Evolutionary conservation across 345 rosid genomes (phyloP).

Genomic region (Leavenworthia alabamica): DNA sequence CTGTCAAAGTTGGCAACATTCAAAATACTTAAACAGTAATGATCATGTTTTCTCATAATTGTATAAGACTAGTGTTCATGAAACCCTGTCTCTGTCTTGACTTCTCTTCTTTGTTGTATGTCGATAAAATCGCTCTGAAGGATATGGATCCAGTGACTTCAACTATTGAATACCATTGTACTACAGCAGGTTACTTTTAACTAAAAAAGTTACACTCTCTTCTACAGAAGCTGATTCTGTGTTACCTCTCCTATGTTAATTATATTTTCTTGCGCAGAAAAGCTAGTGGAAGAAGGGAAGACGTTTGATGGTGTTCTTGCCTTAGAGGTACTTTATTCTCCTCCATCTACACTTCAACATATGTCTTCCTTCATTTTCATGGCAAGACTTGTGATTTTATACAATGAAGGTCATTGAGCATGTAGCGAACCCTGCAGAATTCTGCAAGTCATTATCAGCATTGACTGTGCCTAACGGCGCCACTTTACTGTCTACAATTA

Average conservation of each 20-base stretch:
- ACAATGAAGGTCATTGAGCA: slow-evolving; percentile 79
- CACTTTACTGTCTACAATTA: slow-evolving; percentile 66
- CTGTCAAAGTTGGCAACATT: background rate
- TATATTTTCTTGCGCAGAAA: slow-evolving; percentile 43
- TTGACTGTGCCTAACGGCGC: slow-evolving; percentile 66
- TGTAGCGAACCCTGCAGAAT: slow-evolving; percentile 82
- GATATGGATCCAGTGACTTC: slow-evolving; percentile 74
- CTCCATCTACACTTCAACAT: background rate
- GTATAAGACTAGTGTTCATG: background rate
- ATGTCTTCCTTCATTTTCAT: slow-evolving; percentile 1
- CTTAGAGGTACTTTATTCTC: slow-evolving; percentile 49
- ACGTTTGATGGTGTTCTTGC: slow-evolving; percentile 81
- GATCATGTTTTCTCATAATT: background rate
- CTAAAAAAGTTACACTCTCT: background rate
- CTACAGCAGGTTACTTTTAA: slow-evolving; percentile 76
- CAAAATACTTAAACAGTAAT: background rate
- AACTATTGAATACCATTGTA: slow-evolving; percentile 62
- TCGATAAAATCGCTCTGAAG: slow-evolving; percentile 34
- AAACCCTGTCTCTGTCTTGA: background rate
- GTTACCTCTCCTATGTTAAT: background rate
- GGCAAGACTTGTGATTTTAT: slow-evolving; percentile 4
- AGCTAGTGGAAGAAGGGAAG: slow-evolving; percentile 71
- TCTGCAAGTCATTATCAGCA: slow-evolving; percentile 80
- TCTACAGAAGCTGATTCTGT: background rate
- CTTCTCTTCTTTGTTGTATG: background rate